phyloP scores from a whole-genome alignment of 345 rosid genomes.

The Brassica cretica region DNA sequence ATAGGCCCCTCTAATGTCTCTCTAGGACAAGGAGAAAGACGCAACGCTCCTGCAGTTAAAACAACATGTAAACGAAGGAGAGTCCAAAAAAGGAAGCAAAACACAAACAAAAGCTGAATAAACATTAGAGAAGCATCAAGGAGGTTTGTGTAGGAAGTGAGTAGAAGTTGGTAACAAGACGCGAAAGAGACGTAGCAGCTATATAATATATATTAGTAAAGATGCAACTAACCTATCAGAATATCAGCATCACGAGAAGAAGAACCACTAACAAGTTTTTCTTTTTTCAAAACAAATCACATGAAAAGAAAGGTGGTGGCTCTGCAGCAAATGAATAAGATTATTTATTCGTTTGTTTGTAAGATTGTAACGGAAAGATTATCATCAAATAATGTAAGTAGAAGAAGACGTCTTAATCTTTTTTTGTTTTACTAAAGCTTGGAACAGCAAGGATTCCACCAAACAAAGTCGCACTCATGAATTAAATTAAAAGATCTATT shows the following conservation, averaged over 20 bases:
- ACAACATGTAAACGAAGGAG: background rate
- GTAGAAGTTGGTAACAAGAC: conserved; percentile 18
- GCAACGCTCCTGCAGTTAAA: conserved; percentile 29
- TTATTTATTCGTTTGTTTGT: background rate
- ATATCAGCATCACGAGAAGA: conserved; percentile 27
- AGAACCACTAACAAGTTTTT: conserved; percentile 2
- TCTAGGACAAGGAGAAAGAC: conserved; percentile 8
- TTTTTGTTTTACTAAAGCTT: conserved; percentile 28
- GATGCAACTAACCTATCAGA: conserved; percentile 34
- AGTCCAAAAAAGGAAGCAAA: background rate
- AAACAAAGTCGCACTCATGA: conserved; percentile 31
- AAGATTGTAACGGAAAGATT: conserved; percentile 13
- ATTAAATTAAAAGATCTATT: conserved; percentile 25
- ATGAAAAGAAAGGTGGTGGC: background rate
- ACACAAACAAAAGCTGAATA: conserved; percentile 1
- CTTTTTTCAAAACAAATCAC: conserved; percentile 1
- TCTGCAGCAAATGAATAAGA: conserved; percentile 2
- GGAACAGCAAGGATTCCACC: conserved; percentile 40
- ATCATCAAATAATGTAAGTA: conserved; percentile 17
- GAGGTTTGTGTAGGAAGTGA: background rate
- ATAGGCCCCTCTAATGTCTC: background rate
- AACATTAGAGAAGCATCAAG: conserved; percentile 21
- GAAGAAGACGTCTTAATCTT: conserved; percentile 17
- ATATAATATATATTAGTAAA: conserved; percentile 19
- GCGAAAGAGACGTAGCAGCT: conserved; percentile 34